These are phyloP conservation scores for Eucalyptus globulus DNA, from an alignment of 345 rosid species.

Conservation along the genomic window DNA sequence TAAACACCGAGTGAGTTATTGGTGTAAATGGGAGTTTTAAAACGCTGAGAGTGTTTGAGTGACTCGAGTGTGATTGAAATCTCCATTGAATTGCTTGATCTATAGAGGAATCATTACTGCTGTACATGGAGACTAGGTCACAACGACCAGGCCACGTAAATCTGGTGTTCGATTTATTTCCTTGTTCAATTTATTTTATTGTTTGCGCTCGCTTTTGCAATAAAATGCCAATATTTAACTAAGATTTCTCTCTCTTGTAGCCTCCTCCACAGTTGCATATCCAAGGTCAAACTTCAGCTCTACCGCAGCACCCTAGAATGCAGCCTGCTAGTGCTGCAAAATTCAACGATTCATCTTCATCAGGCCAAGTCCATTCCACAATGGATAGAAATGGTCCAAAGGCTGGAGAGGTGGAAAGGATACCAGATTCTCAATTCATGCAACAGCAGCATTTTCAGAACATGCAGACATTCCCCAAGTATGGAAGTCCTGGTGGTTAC, in stretches of 20 bases:
- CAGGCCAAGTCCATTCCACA: neutral
- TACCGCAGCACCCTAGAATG: constrained; percentile 24
- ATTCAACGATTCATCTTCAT: constrained; percentile 12
- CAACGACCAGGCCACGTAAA: neutral
- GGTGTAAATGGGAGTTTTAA: neutral
- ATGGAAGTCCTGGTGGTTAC: constrained; percentile 42
- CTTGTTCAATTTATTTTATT: neutral
- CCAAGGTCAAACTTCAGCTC: constrained; percentile 40
- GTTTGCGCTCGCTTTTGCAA: neutral
- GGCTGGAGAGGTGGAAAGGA: neutral
- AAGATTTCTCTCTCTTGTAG: constrained; percentile 19
- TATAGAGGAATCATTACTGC: neutral
- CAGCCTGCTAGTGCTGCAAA: constrained; percentile 22
- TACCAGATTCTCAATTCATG: neutral
- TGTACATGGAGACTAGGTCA: neutral
- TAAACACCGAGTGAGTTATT: neutral
- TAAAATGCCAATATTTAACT: neutral
- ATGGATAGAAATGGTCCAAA: neutral
- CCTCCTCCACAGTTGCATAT: constrained; percentile 28
- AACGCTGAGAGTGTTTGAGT: neutral
- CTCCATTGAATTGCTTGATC: neutral
- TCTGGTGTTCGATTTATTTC: neutral
- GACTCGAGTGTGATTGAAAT: neutral
- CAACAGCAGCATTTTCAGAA: neutral
- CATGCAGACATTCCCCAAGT: constrained; percentile 48